phyloP scores from a whole-genome alignment of 2,329 filamentous ascomycete species.

The Emmonsiellopsis sp. region DNA sequence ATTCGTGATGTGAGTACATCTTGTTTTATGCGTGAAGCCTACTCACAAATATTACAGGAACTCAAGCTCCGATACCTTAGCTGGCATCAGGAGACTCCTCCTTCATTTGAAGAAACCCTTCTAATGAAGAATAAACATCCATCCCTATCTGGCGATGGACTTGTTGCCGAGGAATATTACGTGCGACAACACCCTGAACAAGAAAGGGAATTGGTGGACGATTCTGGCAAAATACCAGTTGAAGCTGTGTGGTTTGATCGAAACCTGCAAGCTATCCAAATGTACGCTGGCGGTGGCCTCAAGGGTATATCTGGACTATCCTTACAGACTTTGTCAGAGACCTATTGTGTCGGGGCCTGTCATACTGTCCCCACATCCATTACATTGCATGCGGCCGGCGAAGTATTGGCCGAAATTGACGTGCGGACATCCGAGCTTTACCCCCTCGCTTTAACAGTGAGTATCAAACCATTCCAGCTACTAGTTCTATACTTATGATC shows the following conservation, averaged over 20 bases:
- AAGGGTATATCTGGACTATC: neutral
- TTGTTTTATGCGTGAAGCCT: neutral
- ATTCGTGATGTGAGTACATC: slow-evolving; percentile 4
- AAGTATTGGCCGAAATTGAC: slow-evolving; percentile 4
- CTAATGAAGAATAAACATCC: slow-evolving; percentile 5
- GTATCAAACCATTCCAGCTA: neutral
- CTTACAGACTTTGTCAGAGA: neutral
- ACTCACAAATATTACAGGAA: slow-evolving; percentile 2
- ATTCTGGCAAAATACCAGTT: slow-evolving; percentile 1
- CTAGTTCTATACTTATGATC: neutral
- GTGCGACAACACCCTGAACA: neutral
- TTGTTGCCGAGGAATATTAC: slow-evolving; percentile 2
- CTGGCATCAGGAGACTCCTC: slow-evolving; percentile 1
- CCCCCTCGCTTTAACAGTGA: slow-evolving; percentile 2
- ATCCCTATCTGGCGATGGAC: slow-evolving; percentile 2
- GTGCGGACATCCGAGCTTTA: slow-evolving; percentile 1
- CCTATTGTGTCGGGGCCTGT: neutral
- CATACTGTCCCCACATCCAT: neutral
- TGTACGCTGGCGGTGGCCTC: neutral
- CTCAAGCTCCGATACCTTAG: slow-evolving; percentile 2
- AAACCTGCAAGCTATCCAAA: slow-evolving; percentile 2
- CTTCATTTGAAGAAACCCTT: slow-evolving; percentile 2
- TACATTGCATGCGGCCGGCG: neutral
- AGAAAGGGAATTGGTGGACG: slow-evolving; percentile 1
- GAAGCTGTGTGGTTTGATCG: slow-evolving; percentile 5